Conservation (phyloP, 306 rosid species). For the Prunus armeniaca region DNA sequence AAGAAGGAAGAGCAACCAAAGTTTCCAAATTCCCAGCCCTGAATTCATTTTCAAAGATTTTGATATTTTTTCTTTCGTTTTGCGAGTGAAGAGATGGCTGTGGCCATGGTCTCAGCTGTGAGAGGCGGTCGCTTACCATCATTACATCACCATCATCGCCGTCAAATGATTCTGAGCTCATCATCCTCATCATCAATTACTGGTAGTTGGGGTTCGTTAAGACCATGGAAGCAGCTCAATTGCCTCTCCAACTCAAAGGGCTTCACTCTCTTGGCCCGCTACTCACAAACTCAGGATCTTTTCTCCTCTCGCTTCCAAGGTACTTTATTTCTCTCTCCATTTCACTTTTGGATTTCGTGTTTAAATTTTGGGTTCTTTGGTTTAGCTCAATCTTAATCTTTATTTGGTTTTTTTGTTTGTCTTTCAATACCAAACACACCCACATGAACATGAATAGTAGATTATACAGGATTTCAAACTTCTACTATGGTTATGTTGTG, state of each 20-base stretch:
- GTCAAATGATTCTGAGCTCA: not conserved
- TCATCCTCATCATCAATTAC: slow-evolving; percentile 13
- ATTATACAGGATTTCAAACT: not conserved
- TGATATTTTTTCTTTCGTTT: not conserved
- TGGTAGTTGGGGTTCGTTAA: slow-evolving; percentile 18
- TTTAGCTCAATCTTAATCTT: not conserved
- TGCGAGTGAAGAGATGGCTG: slow-evolving; percentile 39
- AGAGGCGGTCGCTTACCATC: slow-evolving; percentile 53
- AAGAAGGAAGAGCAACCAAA: not conserved
- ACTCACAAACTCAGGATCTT: slow-evolving; percentile 67
- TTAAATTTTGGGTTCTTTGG: not conserved
- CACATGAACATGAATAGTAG: not conserved
- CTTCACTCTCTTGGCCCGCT: slow-evolving; percentile 61
- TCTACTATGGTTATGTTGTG: not conserved
- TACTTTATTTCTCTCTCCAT: not conserved
- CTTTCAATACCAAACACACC: not conserved
- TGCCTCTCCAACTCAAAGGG: slow-evolving; percentile 34
- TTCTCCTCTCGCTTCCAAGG: slow-evolving; percentile 83
- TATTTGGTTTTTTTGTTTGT: not conserved
- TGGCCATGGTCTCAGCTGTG: slow-evolving; percentile 64
- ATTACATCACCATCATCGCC: slow-evolving; percentile 41
- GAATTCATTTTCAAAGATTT: not conserved
- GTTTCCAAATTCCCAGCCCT: not conserved
- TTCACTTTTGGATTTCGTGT: not conserved
- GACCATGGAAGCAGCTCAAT: slow-evolving; percentile 26